phyloP scores from a whole-genome alignment of 2,329 filamentous ascomycete species.

The Ophiostoma sp. region DNA sequence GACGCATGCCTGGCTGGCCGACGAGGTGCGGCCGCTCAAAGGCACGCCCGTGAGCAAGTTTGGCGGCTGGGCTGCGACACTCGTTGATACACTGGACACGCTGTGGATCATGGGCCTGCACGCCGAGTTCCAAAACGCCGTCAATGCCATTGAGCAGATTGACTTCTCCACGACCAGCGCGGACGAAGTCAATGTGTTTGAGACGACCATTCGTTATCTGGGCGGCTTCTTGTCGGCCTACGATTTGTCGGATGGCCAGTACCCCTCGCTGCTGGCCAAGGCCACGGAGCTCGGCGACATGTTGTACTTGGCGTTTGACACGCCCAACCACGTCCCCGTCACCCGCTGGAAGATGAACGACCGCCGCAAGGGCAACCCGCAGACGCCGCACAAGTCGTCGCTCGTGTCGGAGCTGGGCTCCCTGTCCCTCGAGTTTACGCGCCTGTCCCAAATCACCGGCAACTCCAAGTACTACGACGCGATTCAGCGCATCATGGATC shows the following conservation, averaged over 20 bases:
- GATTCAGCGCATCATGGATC: conserved; percentile 56
- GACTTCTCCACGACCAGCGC: conserved; percentile 58
- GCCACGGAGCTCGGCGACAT: conserved; percentile 65
- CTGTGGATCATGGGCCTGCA: conserved; percentile 71
- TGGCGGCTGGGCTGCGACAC: conserved; percentile 66
- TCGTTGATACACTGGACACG: conserved; percentile 68
- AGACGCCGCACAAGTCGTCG: conserved; percentile 41
- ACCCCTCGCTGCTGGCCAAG: conserved; percentile 58
- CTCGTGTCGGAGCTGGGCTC: conserved; percentile 57
- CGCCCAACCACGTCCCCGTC: conserved; percentile 64
- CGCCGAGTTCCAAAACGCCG: conserved; percentile 65
- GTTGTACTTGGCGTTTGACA: conserved; percentile 67
- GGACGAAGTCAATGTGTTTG: conserved; percentile 52
- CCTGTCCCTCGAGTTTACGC: conserved; percentile 66
- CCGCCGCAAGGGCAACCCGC: conserved; percentile 28
- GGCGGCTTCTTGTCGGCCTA: conserved; percentile 37
- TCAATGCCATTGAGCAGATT: conserved; percentile 57
- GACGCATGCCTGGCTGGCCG: conserved; percentile 62
- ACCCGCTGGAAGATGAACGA: conserved; percentile 19
- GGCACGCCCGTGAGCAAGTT: conserved; percentile 47
- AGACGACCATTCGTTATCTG: conserved; percentile 39
- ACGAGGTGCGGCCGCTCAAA: conserved; percentile 61
- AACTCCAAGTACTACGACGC: conserved; percentile 63
- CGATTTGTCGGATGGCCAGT: conserved; percentile 50
- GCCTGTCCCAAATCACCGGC: conserved; percentile 62